phyloP scores from a whole-genome alignment of 257 asterid species.

The Solanum gandarillasii region DNA sequence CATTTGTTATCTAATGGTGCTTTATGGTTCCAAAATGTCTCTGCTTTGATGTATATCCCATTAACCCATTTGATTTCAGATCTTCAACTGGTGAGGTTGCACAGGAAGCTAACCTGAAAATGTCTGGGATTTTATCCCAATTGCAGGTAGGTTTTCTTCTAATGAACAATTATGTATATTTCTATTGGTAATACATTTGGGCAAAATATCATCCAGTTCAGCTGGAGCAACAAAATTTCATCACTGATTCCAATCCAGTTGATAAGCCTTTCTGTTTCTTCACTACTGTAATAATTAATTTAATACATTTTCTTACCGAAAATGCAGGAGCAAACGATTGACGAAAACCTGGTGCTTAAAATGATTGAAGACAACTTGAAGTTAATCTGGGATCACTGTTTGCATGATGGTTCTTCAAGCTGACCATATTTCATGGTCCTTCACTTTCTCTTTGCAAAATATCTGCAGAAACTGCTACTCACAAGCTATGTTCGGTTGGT shows the following conservation, averaged over 20 bases:
- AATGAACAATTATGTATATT: background rate
- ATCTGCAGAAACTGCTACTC: background rate
- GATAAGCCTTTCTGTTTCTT: background rate
- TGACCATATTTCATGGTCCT: background rate
- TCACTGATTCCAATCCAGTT: background rate
- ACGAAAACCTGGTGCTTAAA: slow-evolving; percentile 15
- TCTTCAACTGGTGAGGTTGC: slow-evolving; percentile 38
- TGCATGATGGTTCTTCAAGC: slow-evolving; percentile 4
- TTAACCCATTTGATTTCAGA: slow-evolving; percentile 22
- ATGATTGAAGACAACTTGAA: slow-evolving; percentile 27
- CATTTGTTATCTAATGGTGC: too few relatives aligned
- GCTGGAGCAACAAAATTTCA: background rate
- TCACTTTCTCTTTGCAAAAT: background rate
- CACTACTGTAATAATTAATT: background rate
- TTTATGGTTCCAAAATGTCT: too few relatives aligned
- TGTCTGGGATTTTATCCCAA: slow-evolving; percentile 23
- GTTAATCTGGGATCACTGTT: slow-evolving; percentile 29
- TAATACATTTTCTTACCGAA: background rate
- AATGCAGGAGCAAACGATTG: slow-evolving; percentile 21
- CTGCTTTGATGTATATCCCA: too few relatives aligned
- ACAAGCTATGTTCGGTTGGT: background rate
- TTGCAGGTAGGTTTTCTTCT: slow-evolving; percentile 16
- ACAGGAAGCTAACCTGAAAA: slow-evolving; percentile 25
- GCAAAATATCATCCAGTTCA: background rate
- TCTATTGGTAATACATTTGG: background rate